phyloP scores from a whole-genome alignment of 805 yeast genomes.

The Grigorovia yakushimaensis region DNA sequence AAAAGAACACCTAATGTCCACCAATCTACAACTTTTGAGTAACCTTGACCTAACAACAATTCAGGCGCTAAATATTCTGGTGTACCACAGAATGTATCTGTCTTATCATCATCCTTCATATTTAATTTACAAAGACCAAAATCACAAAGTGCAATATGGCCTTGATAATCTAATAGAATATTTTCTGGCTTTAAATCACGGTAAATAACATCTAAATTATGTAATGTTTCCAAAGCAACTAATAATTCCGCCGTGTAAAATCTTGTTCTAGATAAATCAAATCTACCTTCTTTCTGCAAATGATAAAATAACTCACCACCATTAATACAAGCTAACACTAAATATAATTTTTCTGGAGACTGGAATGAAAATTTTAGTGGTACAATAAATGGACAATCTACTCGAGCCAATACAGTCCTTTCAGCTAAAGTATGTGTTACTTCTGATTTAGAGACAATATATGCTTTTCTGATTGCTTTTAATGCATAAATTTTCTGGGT shows the following conservation, averaged over 20 bases:
- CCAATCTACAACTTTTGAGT: conserved; percentile 94
- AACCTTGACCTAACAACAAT: conserved; percentile 80
- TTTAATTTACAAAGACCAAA: conserved; percentile 93
- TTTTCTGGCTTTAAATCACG: conserved; percentile 96
- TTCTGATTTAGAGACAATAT: conserved; percentile 87
- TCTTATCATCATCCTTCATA: conserved; percentile 82
- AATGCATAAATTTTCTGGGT: conserved; percentile 91
- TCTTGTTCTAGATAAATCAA: conserved; percentile 79
- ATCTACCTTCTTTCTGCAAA: conserved; percentile 81
- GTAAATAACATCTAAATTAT: conserved; percentile 84
- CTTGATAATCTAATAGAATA: conserved; percentile 87
- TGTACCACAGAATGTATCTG: conserved; percentile 93
- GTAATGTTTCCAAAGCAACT: conserved; percentile 87
- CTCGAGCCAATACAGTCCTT: conserved; percentile 86
- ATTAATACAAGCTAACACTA: conserved; percentile 86
- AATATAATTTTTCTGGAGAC: conserved; percentile 86
- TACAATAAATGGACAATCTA: conserved; percentile 90
- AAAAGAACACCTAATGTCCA: conserved; percentile 94
- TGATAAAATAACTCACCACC: conserved; percentile 97
- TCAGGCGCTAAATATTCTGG: conserved; percentile 98
- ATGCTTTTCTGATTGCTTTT: conserved; percentile 88
- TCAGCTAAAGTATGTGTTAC: conserved; percentile 96
- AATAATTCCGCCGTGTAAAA: conserved; percentile 91
- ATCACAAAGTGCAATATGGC: conserved; percentile 96
- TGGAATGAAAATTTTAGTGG: conserved; percentile 95